Evolutionary conservation across 2,329 filamentous ascomycete species (phyloP).

Genomic region (Pezicula carpinea): DNA sequence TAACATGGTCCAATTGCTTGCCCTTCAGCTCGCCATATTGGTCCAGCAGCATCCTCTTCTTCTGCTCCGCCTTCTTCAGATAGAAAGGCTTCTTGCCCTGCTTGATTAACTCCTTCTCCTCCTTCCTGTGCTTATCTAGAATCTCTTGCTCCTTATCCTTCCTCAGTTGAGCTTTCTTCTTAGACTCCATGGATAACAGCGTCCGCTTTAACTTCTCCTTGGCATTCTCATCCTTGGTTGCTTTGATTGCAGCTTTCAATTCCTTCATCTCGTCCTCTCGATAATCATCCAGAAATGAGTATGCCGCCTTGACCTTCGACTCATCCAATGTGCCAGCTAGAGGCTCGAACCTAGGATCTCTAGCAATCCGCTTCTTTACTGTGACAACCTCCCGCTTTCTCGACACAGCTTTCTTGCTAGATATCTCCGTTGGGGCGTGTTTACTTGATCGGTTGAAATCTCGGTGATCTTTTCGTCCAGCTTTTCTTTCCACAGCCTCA

Average conservation of each 20-base stretch:
- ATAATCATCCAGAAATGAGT: constrained; percentile 86
- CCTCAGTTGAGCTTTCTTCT: constrained; percentile 63
- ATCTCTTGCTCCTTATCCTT: constrained; percentile 68
- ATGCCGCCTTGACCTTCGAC: constrained; percentile 62
- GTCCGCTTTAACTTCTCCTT: constrained; percentile 69
- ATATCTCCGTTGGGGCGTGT: constrained; percentile 80
- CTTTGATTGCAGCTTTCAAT: constrained; percentile 63
- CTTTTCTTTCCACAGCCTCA: constrained; percentile 37
- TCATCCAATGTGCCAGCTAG: constrained; percentile 52
- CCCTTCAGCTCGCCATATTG: constrained; percentile 80
- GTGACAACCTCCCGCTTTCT: constrained; percentile 71
- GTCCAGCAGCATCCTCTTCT: constrained; percentile 76
- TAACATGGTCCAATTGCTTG: constrained; percentile 75
- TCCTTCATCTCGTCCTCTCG: constrained; percentile 76
- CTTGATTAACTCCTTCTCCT: constrained; percentile 79
- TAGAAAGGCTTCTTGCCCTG: constrained; percentile 93
- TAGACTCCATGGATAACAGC: constrained; percentile 74
- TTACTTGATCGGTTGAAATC: constrained; percentile 62
- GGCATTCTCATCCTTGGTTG: constrained; percentile 59
- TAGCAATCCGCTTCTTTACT: constrained; percentile 52
- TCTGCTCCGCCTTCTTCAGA: constrained; percentile 87
- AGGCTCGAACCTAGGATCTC: constrained; percentile 87
- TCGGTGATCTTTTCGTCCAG: constrained; percentile 33
- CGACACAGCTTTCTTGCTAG: constrained; percentile 78
- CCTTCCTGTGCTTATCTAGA: constrained; percentile 68